Evolutionary conservation across 495 filamentous ascomycete genomes (phyloP).

Genomic region (Xanthoparmelia taractica): DNA sequence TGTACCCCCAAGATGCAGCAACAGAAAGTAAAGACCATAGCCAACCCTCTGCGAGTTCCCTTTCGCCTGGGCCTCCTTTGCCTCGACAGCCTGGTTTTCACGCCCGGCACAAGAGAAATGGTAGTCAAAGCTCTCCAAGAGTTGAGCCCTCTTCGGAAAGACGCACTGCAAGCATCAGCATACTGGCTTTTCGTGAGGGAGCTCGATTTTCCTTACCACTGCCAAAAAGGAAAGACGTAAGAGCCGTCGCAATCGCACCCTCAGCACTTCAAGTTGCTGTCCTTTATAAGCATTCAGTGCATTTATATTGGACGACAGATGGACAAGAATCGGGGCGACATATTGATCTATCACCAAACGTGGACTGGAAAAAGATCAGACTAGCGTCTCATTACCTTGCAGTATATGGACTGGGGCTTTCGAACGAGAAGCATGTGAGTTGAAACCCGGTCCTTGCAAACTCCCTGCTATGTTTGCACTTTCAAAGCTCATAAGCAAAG

Average conservation of each 20-base stretch:
- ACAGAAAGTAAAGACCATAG: neutral
- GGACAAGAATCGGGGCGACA: neutral
- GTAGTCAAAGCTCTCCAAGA: neutral
- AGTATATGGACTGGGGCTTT: neutral
- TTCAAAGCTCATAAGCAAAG: neutral
- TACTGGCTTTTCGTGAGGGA: neutral
- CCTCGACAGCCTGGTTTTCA: neutral
- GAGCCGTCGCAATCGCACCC: conserved; percentile 4
- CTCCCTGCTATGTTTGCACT: neutral
- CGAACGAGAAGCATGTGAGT: conserved; percentile 3
- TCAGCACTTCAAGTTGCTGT: neutral
- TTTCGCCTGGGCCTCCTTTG: neutral
- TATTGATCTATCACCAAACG: neutral
- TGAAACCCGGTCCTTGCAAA: neutral
- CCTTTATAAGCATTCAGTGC: neutral
- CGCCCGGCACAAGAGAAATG: neutral
- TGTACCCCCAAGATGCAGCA: neutral
- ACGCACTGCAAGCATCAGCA: neutral
- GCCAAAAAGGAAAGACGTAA: neutral
- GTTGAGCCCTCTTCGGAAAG: neutral
- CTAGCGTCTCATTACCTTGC: neutral
- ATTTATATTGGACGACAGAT: neutral
- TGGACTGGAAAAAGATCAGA: conserved; percentile 8
- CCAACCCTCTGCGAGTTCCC: neutral
- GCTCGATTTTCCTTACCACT: neutral